Evolutionary conservation across 441 rosid genomes (phyloP).

Genomic region (Dalechampia spathulata): DNA sequence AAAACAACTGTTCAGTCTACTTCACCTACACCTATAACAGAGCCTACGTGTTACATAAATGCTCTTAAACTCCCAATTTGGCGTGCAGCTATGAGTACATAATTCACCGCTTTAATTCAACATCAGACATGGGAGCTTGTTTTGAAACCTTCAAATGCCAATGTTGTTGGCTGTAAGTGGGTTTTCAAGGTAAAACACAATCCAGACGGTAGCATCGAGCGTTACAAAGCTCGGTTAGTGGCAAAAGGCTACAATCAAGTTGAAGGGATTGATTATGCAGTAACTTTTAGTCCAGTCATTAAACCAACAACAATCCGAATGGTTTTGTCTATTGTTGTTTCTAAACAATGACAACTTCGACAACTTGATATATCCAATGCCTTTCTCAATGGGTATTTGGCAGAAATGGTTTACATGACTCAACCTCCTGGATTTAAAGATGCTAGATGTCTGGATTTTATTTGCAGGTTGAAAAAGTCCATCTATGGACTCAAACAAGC

Average conservation of each 20-base stretch:
- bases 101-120: background rate
- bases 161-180: background rate
- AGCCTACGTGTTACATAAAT: no score
- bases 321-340: background rate
- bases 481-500: background rate
- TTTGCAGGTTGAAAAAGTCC: background rate
- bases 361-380: background rate
- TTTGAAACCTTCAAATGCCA: background rate
- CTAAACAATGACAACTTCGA: background rate
- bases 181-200: background rate
- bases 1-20: no score
- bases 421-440: background rate
- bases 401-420: background rate
- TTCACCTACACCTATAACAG: no score
- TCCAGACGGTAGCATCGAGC: background rate
- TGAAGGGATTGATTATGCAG: background rate
- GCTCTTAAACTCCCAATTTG: background rate
- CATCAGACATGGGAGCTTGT: background rate
- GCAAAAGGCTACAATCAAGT: background rate
- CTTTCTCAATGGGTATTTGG: background rate
- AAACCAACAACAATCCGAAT: background rate
- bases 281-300: background rate
- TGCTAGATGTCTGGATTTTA: background rate
- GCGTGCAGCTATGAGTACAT: background rate
- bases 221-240: background rate